Evolutionary conservation across 2,329 filamentous ascomycete genomes (phyloP), one percentile per base, ranked within the genome.

Genomic region (Apiospora arundinis): DNA sequence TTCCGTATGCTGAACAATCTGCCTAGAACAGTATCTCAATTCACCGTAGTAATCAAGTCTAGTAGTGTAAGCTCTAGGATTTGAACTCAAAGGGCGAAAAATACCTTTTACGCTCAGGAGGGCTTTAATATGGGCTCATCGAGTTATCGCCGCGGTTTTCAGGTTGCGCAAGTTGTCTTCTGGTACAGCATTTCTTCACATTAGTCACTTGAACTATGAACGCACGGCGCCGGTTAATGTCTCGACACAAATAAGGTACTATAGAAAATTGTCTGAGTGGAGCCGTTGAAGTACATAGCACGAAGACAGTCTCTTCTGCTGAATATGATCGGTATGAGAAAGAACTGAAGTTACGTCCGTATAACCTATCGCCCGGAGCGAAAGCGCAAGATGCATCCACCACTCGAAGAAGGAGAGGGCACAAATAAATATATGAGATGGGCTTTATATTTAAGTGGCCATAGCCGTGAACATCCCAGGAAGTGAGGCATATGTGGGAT

Each of bases 141-240:
- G n/a, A 49, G 48, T 49, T 49, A 11, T 49, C n/a, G n/a, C n/a
- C 14, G n/a, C 48, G 1, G n/a, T 49, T 49, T 49, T 49, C 48
- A 49, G 48, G 48, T 49, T 49, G 25, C 25, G 8, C n/a, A 49
- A 49, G 48, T 49, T 49, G 8, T 25, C 4, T 49, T 49, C 48
- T 49, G n/a, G 48, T 49, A 49, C n/a, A 49, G 48, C 48, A n/a
- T 49, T 49, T 49, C 48, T 49, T 49, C 48, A 49, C 48, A 49
- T 49, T 25, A 49, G 48, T n/a, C 48, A 49, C n/a, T 49, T 49
- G n/a, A 49, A 49, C n/a, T 49, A 49, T 49, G n/a, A 49, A 49
- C 48, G 9, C 48, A n/a, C n/a, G 21, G n/a, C n/a, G n/a, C n/a
- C n/a, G n/a, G 12, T 49, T 49, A n/a, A n/a, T n/a, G n/a, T n/a